These are phyloP conservation scores for Termitomyces sp. DNA, from an alignment of 768 basidiomycete genomes.

Conservation along the genomic window DNA sequence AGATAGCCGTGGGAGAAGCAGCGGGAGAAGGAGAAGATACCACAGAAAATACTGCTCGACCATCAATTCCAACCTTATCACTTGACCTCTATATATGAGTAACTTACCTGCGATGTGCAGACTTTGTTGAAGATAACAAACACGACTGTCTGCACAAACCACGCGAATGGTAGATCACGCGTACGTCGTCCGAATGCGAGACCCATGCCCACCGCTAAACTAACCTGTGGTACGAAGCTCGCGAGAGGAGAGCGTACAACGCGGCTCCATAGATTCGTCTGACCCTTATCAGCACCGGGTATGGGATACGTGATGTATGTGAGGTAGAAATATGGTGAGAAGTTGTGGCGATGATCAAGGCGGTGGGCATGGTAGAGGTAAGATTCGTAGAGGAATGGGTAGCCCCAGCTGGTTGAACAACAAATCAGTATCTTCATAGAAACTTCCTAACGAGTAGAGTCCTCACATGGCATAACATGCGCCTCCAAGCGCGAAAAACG, in stretches of 20 bases:
- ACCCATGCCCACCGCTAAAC: constrained; percentile 66
- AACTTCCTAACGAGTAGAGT: not conserved
- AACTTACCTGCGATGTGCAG: constrained; percentile 87
- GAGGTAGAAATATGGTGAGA: constrained; percentile 95
- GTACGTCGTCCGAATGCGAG: constrained; percentile 60
- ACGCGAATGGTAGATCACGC: constrained; percentile 70
- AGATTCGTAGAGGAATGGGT: constrained; percentile 87
- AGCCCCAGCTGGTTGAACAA: constrained; percentile 72
- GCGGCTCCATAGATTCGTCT: constrained; percentile 29
- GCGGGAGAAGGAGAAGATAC: constrained; percentile 88
- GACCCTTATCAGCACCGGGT: constrained; percentile 13
- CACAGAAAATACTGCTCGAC: constrained; percentile 86
- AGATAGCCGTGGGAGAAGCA: constrained; percentile 66
- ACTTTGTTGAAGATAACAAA: constrained; percentile 99
- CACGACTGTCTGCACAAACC: constrained; percentile 86
- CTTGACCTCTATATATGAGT: not conserved
- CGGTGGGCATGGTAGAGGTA: constrained; percentile 91
- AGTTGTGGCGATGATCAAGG: constrained; percentile 96
- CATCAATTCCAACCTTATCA: not conserved
- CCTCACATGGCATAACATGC: constrained; percentile 75
- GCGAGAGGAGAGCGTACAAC: constrained; percentile 69
- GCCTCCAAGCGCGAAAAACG: constrained; percentile 59
- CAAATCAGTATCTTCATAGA: not conserved
- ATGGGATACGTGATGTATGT: constrained; percentile 84
- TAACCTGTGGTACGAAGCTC: constrained; percentile 83